Evolutionary conservation across 2,329 filamentous ascomycete genomes (phyloP), one percentile per base, ranked within the genome.

Genomic region (Arthrobotrys sphaeroides): DNA sequence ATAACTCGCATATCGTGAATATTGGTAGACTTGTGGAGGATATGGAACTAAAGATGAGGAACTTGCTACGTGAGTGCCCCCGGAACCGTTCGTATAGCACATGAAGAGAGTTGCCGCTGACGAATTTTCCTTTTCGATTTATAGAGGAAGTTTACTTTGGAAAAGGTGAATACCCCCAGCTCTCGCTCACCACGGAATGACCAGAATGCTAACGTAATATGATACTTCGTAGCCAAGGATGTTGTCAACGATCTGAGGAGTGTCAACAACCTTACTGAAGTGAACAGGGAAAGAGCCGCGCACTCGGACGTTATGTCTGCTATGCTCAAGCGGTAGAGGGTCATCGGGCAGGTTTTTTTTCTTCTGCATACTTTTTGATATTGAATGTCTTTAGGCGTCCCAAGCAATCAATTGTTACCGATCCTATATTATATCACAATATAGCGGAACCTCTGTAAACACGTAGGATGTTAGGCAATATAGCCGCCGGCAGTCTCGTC

Each of bases 11-110:
- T 85, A 95, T 99, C 80, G 92, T 91, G 80, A 99, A 99, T 83
- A 92, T 98, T 75, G 95, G 95, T 70, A 77, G 79, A 47, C 87
- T 99, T 81, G 94, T 99, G 61, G 95, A 99, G 86, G 95, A 99
- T 83, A 98, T 99, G 95, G 95, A 99, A 85, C 89, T 97, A 82
- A 97, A 97, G 87, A 98, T 99, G 95, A 89, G 95, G 78, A 99
- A 99, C 83, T 83, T 98, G 83, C 85, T 99, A 82, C 94, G 85
- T 86, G 83, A 77, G 84, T 82, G 18, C 6, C 20, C 20, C 49
- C 18, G n/a, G 16, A 38, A 13, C 18, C 0, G 18, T 22, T 36
- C 10, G 5, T 10, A 33, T 4, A 4, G 5, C 9, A 33, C 3
- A 4, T 18, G 22, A 3, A 12, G 4, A 13, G 9, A 20, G 9